Evolutionary conservation across 169 alveolate genomes (phyloP), one percentile per base, ranked within the genome.

Genomic region (Amoebophrya sp.): DNA sequence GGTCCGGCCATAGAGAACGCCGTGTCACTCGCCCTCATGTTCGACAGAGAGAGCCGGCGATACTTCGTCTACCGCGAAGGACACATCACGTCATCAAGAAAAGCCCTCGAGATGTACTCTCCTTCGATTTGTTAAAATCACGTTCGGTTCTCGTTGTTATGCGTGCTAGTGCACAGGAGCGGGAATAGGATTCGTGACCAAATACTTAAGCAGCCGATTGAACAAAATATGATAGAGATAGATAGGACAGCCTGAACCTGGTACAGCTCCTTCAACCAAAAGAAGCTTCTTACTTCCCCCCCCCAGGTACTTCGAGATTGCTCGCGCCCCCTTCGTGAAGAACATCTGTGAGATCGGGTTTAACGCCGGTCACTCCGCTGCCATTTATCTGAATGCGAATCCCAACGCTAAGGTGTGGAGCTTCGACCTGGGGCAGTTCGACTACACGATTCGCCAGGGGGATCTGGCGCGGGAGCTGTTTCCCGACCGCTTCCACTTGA

Each of bases 361-460:
- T 58, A 88, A 88, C 38, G 90, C 90, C 40, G 90, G 90, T 7
- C 90, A 88, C 29, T 16, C 40, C 38, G 41, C 90, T 0, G 48
- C 90, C 0, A 42, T 88, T 40, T 88, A 39, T 42, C 90, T 88
- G 34, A 88, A 39, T 10, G 90, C 90, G 0, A 88, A 88, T 23
- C 90, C 90, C 0, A 39, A 40, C 18, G 90, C 90, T 1, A 39
- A 34, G 13, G 48, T 88, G 38, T 39, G 41, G 39, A 40, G 40
- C 29, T 88, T 88, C 38, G 90, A 88, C 90, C 67, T 88, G 48
- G 90, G 90, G 29, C 90, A 88, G 41, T 88, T 88, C 29, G 90
- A 88, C 34, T 88, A 88, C 90, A 88, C 90, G 58, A 88, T 88
- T 40, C 90, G 45, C 34, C 41, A 88, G 39, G 39, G 41, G 0